Percentiles rank a stretch among this genome's conserved stretches.
Conservation (phyloP, 129 eudicot genomes). For the Lactuca sativa region DNA sequence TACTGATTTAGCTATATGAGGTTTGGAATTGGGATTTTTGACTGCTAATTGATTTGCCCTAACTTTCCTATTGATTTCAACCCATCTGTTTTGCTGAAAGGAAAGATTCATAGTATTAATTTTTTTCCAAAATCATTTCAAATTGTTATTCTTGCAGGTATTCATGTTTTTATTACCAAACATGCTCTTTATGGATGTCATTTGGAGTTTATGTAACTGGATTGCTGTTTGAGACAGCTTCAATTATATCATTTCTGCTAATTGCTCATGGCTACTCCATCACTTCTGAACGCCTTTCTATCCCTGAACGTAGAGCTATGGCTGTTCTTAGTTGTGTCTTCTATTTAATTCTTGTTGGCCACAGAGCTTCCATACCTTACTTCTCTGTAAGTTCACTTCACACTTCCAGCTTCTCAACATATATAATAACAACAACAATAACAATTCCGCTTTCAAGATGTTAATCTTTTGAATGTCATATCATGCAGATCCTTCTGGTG, state of each 20-base stretch:
- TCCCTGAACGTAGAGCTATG: conserved; percentile 70
- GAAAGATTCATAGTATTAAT: not conserved
- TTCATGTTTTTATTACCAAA: conserved; percentile 74
- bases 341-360: conserved; percentile 87
- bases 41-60: not conserved
- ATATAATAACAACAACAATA: not conserved
- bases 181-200: conserved; percentile 96
- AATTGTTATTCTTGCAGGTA: conserved; percentile 54
- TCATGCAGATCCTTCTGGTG: conserved; percentile 69
- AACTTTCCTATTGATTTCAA: not conserved
- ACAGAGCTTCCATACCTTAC: conserved; percentile 87
- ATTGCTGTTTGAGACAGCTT: conserved; percentile 81
- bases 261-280: conserved; percentile 94
- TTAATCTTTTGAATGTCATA: conserved; percentile 22
- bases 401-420: not conserved
- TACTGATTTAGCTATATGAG: not conserved
- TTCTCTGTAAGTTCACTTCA: conserved; percentile 69
- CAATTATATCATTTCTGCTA: conserved; percentile 73
- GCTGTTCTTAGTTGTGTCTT: conserved; percentile 66
- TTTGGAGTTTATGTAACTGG: conserved; percentile 95
- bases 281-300: conserved; percentile 80
- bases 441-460: not conserved
- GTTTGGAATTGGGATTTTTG: not conserved
- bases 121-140: not conserved
- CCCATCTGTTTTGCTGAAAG: not conserved